Evolutionary conservation across 345 rosid species (phyloP), one percentile per base, ranked within the genome.

Genomic region (Microthlaspi erraticum): DNA sequence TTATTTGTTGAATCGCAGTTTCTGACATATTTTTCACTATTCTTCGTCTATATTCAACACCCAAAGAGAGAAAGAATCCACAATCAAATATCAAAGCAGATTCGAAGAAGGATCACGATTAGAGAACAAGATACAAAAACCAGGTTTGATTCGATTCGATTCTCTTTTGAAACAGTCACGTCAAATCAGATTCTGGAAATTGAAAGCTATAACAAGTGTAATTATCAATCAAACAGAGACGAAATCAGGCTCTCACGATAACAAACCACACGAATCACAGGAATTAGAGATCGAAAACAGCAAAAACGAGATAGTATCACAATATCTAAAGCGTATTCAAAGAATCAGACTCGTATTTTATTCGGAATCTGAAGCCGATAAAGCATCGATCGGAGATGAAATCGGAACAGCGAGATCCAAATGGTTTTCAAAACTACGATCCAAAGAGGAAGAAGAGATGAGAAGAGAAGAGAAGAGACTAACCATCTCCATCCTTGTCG

Each of bases 401-500:
- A 45, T 68, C 43, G 37, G 3, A 33, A 68, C 26, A 44, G 0
- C 14, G 57, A 57, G 55, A 68, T 57, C 23, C 3, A 34, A 43
- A 68, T 17, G 66, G 44, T 33, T 57, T 44, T 23, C 2, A 23
- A 10, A 16, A 39, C 18, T 1, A 51, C 42, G 75, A 68, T 26
- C 10, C 17, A 4, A 41, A 1, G 12, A 66, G 1, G 2, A 0
- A 5, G 8, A 16, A 13, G 12, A 14, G 23, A 8, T 4, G 33
- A 41, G 2, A 20, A 1, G 23, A 42, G 53, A 34, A 33, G 42
- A 53, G 62, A 42, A 2, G 70, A 43, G 63, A 36, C 51, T 13
- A 72, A 72, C 77, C 77, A 73, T 74, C 73, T 20, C 72, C 77
- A 11, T 73, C 77, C 57, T 73, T 73, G 67, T 73, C 72, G 61